phyloP scores from a whole-genome alignment of 78 protist genomes.

The Polysphondylium violaceum region DNA sequence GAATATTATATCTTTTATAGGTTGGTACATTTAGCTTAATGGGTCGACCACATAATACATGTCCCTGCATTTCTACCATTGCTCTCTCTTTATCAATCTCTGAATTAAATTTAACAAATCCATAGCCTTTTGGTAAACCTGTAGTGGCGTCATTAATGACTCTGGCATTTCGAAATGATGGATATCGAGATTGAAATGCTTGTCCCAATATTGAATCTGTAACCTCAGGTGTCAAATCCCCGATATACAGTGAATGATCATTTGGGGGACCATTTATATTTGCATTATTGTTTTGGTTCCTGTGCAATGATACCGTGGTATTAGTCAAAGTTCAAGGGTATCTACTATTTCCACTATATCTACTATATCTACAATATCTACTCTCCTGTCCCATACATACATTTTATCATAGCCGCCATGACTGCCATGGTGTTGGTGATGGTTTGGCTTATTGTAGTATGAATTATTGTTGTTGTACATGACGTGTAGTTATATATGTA shows the following conservation, averaged over 20 bases:
- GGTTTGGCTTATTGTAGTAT: too few relatives aligned
- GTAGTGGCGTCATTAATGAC: constrained; percentile 13
- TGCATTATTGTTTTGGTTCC: too few relatives aligned
- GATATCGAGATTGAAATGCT: constrained; percentile 20
- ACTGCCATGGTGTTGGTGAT: too few relatives aligned
- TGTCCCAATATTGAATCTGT: not conserved
- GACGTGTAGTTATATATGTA: too few relatives aligned
- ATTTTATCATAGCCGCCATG: too few relatives aligned
- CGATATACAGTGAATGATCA: constrained; percentile 6
- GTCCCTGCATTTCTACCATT: constrained; percentile 41
- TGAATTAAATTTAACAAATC: constrained; percentile 37
- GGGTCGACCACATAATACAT: not conserved
- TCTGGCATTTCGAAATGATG: constrained; percentile 27
- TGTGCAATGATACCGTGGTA: too few relatives aligned
- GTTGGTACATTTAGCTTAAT: constrained; percentile 30
- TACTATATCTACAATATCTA: too few relatives aligned
- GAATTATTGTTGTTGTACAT: too few relatives aligned
- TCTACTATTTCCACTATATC: too few relatives aligned
- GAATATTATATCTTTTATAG: constrained; percentile 10
- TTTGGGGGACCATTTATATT: too few relatives aligned
- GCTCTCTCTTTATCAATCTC: constrained; percentile 45
- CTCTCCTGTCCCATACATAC: too few relatives aligned
- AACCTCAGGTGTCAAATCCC: constrained; percentile 5
- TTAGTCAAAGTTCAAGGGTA: too few relatives aligned
- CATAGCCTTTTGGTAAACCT: constrained; percentile 34